Evolutionary conservation across 441 rosid species (phyloP).

Genomic region (Manihot esculenta): DNA sequence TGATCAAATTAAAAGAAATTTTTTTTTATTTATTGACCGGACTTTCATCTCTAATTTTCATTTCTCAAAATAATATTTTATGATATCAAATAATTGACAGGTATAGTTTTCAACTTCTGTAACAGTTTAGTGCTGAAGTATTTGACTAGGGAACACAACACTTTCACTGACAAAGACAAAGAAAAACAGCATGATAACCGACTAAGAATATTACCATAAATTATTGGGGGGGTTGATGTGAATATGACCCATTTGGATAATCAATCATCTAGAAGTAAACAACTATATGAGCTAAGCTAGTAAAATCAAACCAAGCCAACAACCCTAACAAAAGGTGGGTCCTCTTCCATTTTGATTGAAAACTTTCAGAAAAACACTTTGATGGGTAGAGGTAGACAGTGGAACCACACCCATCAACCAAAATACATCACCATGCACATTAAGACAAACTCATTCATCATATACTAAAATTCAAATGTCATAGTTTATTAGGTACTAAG

Average conservation of each 20-base stretch:
- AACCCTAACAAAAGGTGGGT: not conserved
- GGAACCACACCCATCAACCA: conserved; percentile 6
- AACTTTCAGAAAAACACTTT: no score
- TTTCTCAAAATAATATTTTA: no score
- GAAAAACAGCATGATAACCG: not conserved
- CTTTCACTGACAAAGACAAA: not conserved
- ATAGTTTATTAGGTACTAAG: not conserved
- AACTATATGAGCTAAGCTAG: no score
- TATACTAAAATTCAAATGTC: conserved; percentile 19
- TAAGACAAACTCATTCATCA: conserved; percentile 15
- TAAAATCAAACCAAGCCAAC: not conserved
- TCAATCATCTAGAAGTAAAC: not conserved
- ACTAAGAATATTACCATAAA: not conserved
- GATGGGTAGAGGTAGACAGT: not conserved
- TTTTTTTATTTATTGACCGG: no score
- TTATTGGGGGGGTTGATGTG: not conserved
- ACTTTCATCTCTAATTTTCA: no score
- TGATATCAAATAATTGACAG: no score
- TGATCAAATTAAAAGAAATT: no score
- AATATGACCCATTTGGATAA: no score
- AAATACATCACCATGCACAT: not conserved
- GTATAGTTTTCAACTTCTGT: not conserved
- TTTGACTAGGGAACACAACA: conserved; percentile 3
- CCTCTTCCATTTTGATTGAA: not conserved
- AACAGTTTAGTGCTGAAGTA: not conserved